Evolutionary conservation across 768 basidiomycete species (phyloP).

Genomic region (Lyophyllum shimeji): DNA sequence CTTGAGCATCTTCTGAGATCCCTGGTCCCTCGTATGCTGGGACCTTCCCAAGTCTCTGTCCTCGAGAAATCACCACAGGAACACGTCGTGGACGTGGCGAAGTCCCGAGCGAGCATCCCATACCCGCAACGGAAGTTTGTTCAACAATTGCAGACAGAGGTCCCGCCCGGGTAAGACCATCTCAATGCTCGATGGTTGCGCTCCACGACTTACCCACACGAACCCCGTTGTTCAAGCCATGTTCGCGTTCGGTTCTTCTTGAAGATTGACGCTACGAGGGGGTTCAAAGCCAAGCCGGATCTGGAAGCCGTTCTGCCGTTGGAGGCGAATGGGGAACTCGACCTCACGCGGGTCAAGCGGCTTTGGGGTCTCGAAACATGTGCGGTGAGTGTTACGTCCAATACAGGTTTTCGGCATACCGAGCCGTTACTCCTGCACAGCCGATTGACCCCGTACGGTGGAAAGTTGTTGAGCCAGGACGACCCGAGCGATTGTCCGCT

Average conservation of each 20-base stretch:
- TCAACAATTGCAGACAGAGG: slow-evolving; percentile 1
- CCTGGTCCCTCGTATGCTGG: neutral
- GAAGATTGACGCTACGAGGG: slow-evolving; percentile 5
- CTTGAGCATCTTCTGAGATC: neutral
- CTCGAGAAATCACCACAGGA: slow-evolving; percentile 11
- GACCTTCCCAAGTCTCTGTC: neutral
- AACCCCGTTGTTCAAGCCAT: slow-evolving; percentile 8
- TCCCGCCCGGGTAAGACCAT: slow-evolving; percentile 16
- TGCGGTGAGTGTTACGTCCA: slow-evolving; percentile 4
- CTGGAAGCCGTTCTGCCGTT: slow-evolving; percentile 18
- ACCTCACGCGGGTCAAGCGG: slow-evolving; percentile 15
- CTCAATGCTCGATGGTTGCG: neutral
- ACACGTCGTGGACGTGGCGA: neutral
- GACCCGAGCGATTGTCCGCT: slow-evolving; percentile 15
- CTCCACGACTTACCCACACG: no score
- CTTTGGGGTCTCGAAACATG: slow-evolving; percentile 21
- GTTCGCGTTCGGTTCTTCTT: slow-evolving; percentile 17
- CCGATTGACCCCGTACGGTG: slow-evolving; percentile 18
- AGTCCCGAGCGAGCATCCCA: neutral
- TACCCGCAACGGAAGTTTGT: neutral
- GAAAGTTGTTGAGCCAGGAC: slow-evolving; percentile 15
- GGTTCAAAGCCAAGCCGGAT: slow-evolving; percentile 8
- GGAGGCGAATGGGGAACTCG: slow-evolving; percentile 18
- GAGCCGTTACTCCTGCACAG: slow-evolving; percentile 2
- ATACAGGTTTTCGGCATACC: no score